Evolutionary conservation across 208 protist genomes (phyloP), one percentile per base, ranked within the genome.

Genomic region (Acanthamoeba castellanii): DNA sequence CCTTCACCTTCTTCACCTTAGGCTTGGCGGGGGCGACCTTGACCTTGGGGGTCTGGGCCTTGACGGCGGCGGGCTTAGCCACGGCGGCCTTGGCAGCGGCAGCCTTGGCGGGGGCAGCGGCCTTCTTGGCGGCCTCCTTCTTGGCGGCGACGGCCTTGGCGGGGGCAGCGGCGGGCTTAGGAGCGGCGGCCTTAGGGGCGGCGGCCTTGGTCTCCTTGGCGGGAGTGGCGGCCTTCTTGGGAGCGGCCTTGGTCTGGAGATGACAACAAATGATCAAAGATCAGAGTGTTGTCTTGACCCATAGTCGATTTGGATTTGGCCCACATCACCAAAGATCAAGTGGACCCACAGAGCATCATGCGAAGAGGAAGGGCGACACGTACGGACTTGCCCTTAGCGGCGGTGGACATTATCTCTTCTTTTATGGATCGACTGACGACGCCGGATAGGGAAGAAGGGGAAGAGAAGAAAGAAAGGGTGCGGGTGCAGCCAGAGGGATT

Each of bases 1-100:
- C 45, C 91, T 84, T 94, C 45, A 84, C 74, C 88, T 72, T 93
- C 88, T 93, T 93, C 16, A 57, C 50, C 50, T 57, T 66, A 57
- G 64, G 59, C 84, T 59, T 59, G 32, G 70, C 16, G 37, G 70
- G 70, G 37, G 70, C 37, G 70, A 27, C 70, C 64, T 70, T 70
- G 64, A 70, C 64, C 64, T 70, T 70, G 27, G 64, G 64, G 64
- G 64, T 70, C 64, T 70, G 64, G n/a, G 70, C 70, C 70, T 78
- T 78, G 9, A 70, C 64, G 64, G 64, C 64, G 70, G 70, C 70
- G 70, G 70, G 34, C 70, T 78, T 78, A 22, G 70, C 64, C 1
- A 70, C 34, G 34, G 70, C 16, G 70, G 70, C 70, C 70, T 78
- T 78, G 16, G 70, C 34, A 18, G 70, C 68, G 14, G 68, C 70